Percentiles rank a stretch among this genome's conserved stretches.
Evolutionary conservation across 2,329 filamentous ascomycete genomes (phyloP).

Genomic region (Calonectria honghensis): DNA sequence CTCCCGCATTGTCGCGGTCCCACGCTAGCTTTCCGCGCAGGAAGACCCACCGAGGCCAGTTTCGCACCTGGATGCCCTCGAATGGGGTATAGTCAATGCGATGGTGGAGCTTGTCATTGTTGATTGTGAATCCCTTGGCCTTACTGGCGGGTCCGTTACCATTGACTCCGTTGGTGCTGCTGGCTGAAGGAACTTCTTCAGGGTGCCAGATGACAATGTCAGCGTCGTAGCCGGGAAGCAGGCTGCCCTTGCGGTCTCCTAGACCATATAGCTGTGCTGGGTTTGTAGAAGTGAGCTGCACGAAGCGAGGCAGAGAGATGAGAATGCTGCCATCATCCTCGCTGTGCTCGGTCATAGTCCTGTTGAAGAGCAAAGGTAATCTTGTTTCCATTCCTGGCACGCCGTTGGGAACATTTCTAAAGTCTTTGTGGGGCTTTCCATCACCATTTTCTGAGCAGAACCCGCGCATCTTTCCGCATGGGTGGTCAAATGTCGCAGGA

Average conservation of each 20-base stretch:
- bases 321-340: background rate
- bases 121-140: constrained; percentile 59
- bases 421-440: constrained; percentile 66
- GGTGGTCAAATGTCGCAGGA: constrained; percentile 27
- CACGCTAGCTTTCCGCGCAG: constrained; percentile 75
- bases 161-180: background rate
- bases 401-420: constrained; percentile 76
- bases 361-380: constrained; percentile 25
- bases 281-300: constrained; percentile 35
- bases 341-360: background rate
- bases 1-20: constrained; percentile 71
- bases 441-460: constrained; percentile 50
- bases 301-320: constrained; percentile 51
- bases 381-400: constrained; percentile 74
- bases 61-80: constrained; percentile 72
- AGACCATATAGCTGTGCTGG: constrained; percentile 40
- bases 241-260: constrained; percentile 33
- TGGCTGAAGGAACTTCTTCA: background rate
- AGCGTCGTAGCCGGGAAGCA: constrained; percentile 72
- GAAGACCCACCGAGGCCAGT: constrained; percentile 78
- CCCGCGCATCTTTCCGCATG: constrained; percentile 66
- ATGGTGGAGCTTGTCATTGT: constrained; percentile 75
- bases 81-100: constrained; percentile 78
- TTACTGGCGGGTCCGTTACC: background rate
- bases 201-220: constrained; percentile 77